Percentiles rank a stretch among this genome's conserved stretches.
Conservation (phyloP, 352 stramenopile genomes). For the Thalassiosira pacifica region DNA sequence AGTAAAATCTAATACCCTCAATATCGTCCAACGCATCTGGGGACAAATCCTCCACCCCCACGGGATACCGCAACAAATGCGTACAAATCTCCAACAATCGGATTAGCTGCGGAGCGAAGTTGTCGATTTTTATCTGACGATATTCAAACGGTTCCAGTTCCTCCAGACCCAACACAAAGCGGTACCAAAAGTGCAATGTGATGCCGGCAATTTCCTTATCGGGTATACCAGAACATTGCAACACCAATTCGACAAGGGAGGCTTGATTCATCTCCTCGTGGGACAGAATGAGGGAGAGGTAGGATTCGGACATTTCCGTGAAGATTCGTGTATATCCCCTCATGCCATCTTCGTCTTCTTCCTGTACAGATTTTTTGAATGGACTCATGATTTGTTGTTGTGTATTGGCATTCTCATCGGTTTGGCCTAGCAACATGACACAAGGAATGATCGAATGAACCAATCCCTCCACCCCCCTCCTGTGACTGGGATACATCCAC, state of each 20-base stretch:
- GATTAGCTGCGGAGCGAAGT: slow-evolving; percentile 74
- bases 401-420: not conserved
- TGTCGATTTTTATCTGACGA: slow-evolving; percentile 81
- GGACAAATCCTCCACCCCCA: slow-evolving; percentile 73
- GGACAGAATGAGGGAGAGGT: slow-evolving; percentile 83
- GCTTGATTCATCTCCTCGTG: slow-evolving; percentile 66
- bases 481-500: slow-evolving; percentile 81
- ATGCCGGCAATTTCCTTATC: slow-evolving; percentile 83
- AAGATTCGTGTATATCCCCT: slow-evolving; percentile 84
- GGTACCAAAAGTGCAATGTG: slow-evolving; percentile 88
- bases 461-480: slow-evolving; percentile 67
- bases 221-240: slow-evolving; percentile 74
- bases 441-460: slow-evolving; percentile 77
- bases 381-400: slow-evolving; percentile 28
- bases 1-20: slow-evolving; percentile 78
- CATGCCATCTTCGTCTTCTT: slow-evolving; percentile 82
- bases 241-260: slow-evolving; percentile 79
- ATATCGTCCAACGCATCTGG: slow-evolving; percentile 81
- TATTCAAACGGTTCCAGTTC: slow-evolving; percentile 81
- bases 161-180: slow-evolving; percentile 83
- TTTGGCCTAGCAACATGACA: slow-evolving; percentile 66
- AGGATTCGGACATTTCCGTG: slow-evolving; percentile 87
- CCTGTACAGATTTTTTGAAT: slow-evolving; percentile 46
- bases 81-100: slow-evolving; percentile 76
- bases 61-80: slow-evolving; percentile 77